Evolutionary conservation across 768 basidiomycete species (phyloP).

Genomic region (Arthromyces matolae): DNA sequence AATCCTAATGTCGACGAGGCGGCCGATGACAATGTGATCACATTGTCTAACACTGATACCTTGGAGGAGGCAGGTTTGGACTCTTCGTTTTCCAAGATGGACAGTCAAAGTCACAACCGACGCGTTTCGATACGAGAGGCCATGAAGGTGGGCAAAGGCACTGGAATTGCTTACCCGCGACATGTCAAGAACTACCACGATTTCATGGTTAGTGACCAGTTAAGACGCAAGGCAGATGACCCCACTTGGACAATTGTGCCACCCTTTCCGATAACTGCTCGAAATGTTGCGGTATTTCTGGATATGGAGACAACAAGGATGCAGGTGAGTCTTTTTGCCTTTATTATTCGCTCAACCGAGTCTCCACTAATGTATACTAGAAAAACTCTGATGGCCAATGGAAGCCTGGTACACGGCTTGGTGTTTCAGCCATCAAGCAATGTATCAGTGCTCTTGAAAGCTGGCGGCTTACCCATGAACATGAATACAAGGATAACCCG

Average conservation of each 20-base stretch:
- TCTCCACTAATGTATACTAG: conserved; percentile 3
- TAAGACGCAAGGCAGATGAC: neutral
- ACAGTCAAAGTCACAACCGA: no score
- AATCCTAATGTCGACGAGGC: no score
- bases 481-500: neutral
- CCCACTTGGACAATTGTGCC: conserved; percentile 11
- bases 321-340: conserved; percentile 26
- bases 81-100: no score
- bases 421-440: conserved; percentile 24
- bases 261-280: conserved; percentile 25
- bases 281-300: conserved; percentile 29
- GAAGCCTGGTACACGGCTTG: conserved; percentile 22
- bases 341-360: no score
- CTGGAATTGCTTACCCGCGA: conserved; percentile 14
- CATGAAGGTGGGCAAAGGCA: conserved; percentile 23
- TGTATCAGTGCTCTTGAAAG: conserved; percentile 27
- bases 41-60: no score
- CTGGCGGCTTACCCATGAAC: conserved; percentile 17
- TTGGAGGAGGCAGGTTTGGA: no score
- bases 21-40: no score
- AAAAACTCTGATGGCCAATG: conserved; percentile 11
- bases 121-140: no score
- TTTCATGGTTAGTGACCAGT: conserved; percentile 22
- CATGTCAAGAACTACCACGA: conserved; percentile 25
- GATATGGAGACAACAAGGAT: conserved; percentile 23